Evolutionary conservation across 164 flowering plant species (phyloP), one percentile per base, ranked within the genome.

Genomic region (Aristolochia fimbriata): DNA sequence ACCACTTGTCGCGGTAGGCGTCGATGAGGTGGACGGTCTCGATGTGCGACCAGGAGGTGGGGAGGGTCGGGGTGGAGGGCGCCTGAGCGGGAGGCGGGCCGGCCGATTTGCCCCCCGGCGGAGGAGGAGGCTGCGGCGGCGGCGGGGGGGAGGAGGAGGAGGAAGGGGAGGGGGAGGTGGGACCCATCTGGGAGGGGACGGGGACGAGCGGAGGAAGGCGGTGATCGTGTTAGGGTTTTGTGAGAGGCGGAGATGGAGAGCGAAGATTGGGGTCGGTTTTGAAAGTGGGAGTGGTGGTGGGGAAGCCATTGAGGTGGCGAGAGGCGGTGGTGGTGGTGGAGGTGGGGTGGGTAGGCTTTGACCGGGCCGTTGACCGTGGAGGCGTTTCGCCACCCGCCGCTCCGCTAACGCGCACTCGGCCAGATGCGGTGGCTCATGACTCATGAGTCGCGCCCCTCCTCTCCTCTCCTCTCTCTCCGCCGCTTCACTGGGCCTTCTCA

Each of bases 1-100:
- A 83, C 96, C 95, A 92, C 54, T 83, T 85, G 25, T 84, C 87
- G 41, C 78, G 87, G 80, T 91, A 91, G 23, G 83, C 76, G 54
- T 79, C 74, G 78, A 91, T 88, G 23, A 91, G 81, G 61, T 77
- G 63, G 22, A 77, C 60, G 51, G 98, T 88, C 65, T 88, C 98
- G 16, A 75, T 69, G 72, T 81, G 87, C 10, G 87, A 69, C 98
- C 98, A 91, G 3, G 87, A 81, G 22, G 75, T 43, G 0, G 94
- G 86, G 51, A 67, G 59, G 21, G 72, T 33, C 23, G 55, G 45
- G 45, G 59, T 15, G 53, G 70, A 41, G 22, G 61, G 30, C 19
- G 14, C 55, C 47, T 63, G 57, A 47, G 55, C 51, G 4, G 71
- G 47, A 15, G 66, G 67, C 7, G 52, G 61, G 20, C 53, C 12